These are phyloP conservation scores for Eragrostis tef DNA, from an alignment of 202 grass and related monocot species.

Conservation along the genomic window DNA sequence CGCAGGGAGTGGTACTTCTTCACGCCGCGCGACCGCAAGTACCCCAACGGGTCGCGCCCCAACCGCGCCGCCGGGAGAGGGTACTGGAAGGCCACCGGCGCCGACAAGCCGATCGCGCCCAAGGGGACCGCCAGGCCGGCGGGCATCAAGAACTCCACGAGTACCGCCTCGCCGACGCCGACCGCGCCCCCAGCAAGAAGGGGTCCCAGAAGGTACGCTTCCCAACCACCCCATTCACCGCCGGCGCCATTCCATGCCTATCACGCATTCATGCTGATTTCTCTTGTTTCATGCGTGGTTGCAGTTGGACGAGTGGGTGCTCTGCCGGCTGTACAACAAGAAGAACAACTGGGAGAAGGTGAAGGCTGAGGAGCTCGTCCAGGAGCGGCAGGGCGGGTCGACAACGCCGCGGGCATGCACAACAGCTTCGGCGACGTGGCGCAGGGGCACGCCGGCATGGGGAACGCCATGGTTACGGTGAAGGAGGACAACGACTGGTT, in stretches of 20 bases:
- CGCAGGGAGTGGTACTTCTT: conserved; percentile 92
- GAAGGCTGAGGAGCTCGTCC: conserved; percentile 41
- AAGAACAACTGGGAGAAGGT: conserved; percentile 87
- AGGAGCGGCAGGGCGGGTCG: conserved; percentile 43
- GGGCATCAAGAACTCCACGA: conserved; percentile 92
- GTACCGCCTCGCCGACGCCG: conserved; percentile 66
- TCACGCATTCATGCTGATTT: background rate
- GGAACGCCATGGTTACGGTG: conserved; percentile 36
- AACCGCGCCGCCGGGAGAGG: conserved; percentile 78
- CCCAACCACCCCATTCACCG: background rate
- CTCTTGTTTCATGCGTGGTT: background rate
- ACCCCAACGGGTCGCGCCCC: conserved; percentile 80
- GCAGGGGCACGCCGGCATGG: no score
- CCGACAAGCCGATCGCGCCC: conserved; percentile 67
- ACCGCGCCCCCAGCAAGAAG: conserved; percentile 67
- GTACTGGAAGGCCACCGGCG: conserved; percentile 91
- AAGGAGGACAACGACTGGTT: conserved; percentile 81
- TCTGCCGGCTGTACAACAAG: conserved; percentile 91
- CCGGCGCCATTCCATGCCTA: background rate
- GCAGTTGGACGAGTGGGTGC: conserved; percentile 85
- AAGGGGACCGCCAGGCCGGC: conserved; percentile 44
- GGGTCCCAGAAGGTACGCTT: conserved; percentile 62
- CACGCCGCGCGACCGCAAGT: conserved; percentile 85
- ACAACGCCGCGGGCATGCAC: conserved; percentile 35
- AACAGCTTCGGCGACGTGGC: conserved; percentile 30